Conservation (phyloP, 2,329 filamentous ascomycete genomes). For the Penicillium sp. region DNA sequence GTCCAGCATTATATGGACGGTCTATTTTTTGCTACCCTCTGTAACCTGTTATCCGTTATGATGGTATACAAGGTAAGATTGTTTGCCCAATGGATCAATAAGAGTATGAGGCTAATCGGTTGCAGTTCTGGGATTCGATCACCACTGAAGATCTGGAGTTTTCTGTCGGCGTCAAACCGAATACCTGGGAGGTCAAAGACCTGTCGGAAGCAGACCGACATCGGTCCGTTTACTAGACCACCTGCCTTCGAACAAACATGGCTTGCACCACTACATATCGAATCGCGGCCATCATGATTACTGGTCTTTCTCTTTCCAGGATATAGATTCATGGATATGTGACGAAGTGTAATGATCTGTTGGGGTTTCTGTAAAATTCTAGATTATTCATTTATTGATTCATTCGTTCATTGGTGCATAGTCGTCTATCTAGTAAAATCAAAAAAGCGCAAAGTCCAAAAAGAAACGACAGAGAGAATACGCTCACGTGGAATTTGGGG, state of each 20-base stretch:
- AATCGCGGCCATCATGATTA: constrained; percentile 40
- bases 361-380: neutral
- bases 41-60: constrained; percentile 94
- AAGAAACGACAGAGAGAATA: neutral
- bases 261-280: constrained; percentile 36
- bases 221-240: constrained; percentile 68
- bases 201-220: constrained; percentile 78
- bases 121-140: constrained; percentile 97
- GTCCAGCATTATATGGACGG: constrained; percentile 93
- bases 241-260: constrained; percentile 42
- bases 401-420: neutral
- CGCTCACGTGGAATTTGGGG: constrained; percentile 20
- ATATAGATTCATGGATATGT: neutral
- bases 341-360: neutral
- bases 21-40: constrained; percentile 88
- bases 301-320: constrained; percentile 15
- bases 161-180: constrained; percentile 89
- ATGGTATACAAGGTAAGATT: constrained; percentile 92
- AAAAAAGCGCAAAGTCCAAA: neutral
- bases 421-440: neutral
- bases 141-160: constrained; percentile 98
- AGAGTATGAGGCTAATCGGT: constrained; percentile 26
- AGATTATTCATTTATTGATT: neutral
- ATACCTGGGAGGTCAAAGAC: constrained; percentile 99
- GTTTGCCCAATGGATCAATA: neutral